Evolutionary conservation across 768 basidiomycete genomes (phyloP).

Genomic region (Suillus decipiens): DNA sequence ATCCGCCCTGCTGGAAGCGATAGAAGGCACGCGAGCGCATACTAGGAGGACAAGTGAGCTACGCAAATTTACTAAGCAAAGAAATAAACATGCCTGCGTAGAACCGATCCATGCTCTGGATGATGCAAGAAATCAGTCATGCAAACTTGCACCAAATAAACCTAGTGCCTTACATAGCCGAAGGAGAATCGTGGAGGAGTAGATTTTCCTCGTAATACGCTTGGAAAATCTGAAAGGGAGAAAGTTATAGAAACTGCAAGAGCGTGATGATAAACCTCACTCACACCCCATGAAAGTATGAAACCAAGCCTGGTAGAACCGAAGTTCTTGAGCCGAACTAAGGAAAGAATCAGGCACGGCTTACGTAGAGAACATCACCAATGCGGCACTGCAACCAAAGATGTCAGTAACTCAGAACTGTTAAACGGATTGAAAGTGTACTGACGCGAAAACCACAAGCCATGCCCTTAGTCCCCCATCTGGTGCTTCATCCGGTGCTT

Average conservation of each 20-base stretch:
- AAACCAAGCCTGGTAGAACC: slow-evolving; percentile 56
- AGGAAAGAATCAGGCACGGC: neutral
- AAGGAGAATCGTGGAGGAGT: slow-evolving; percentile 51
- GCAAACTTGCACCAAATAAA: neutral
- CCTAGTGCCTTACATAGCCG: slow-evolving; percentile 52
- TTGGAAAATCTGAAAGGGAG: slow-evolving; percentile 60
- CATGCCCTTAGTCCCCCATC: slow-evolving; percentile 34
- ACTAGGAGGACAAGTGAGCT: slow-evolving; percentile 36
- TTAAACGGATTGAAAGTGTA: neutral
- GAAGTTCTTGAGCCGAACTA: neutral
- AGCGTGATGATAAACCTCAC: slow-evolving; percentile 22
- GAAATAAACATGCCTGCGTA: slow-evolving; percentile 49
- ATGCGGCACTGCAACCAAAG: slow-evolving; percentile 42
- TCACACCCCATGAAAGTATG: slow-evolving; percentile 74
- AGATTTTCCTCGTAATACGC: slow-evolving; percentile 62
- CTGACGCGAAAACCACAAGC: slow-evolving; percentile 30
- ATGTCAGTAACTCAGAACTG: slow-evolving; percentile 18
- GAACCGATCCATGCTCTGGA: slow-evolving; percentile 81
- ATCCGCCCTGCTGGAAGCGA: slow-evolving; percentile 65
- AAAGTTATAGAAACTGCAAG: neutral
- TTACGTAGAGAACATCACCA: slow-evolving; percentile 1
- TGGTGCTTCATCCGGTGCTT: slow-evolving; percentile 29
- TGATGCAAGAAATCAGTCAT: neutral
- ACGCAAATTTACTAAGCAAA: neutral
- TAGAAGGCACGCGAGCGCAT: slow-evolving; percentile 61